Base-by-base conservation (phyloP, 441 rosid species). In the Dalechampia spathulata region DNA sequence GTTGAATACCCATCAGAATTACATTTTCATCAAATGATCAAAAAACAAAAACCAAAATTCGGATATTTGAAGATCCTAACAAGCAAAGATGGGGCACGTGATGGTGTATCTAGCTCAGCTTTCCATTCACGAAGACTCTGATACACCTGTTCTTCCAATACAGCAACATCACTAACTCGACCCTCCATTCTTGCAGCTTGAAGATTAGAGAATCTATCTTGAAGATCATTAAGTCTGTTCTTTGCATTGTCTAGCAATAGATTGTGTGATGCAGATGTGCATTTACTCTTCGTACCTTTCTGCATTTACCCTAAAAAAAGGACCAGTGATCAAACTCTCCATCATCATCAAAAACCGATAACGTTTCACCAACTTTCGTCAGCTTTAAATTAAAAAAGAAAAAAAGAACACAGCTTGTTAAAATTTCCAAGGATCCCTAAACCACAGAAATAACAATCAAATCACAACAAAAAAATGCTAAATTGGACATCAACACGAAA, bases 71-170 rank as follows among this genome's bases (percentile, higher is more conserved):
- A 55, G 15, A 47, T 19, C 39, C 61, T 55, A 14, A 63, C 67
- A 63, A 69, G 64, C 58, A 77, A 71, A 66, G 85, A 81, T 34
- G 81, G 69, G 37, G 86, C 83, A 1, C 86, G 90, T 57, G 89
- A 75, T 25, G 90, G 78, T 46, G 78, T 71, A 54, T 52, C 66
- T 48, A 90, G 86, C 72, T 90, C 96, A 44, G 79, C 72, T 71
- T 78, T 76, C 89, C 86, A 83, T 55, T 87, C 95, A 10, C 72
- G 75, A 6, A 85, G 80, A 43, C 74, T 72, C 67, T 74, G 83
- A 65, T 70, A 70, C 58, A 87, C 83, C 51, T 90, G 91, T 46
- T 85, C 94, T 70, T 78, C 87, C 58, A 90, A 61, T 26, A 79
- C 57, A 2, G 69, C 73, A 61, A 76, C 74, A 56, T 87, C 88